Conservation (phyloP, 169 alveolate species). For the Plasmodium vivax region DNA sequence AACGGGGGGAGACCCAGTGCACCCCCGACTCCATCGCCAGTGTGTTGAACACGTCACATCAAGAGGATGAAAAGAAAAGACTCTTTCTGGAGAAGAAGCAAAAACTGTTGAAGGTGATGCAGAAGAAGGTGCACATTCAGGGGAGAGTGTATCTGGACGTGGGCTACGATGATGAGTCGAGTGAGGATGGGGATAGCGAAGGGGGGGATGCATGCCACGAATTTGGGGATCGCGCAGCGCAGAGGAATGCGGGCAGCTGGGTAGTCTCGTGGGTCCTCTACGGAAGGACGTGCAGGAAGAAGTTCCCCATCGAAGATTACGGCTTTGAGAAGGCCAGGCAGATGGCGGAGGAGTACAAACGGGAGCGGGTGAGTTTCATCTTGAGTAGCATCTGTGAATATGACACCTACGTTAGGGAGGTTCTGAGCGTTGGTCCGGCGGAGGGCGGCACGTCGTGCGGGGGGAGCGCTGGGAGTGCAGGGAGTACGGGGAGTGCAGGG, state of each 20-base stretch:
- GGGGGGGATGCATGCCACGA: not conserved
- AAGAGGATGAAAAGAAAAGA: not conserved
- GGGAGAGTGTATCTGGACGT: not conserved
- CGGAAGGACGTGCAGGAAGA: conserved; percentile 79
- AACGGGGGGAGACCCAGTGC: not conserved
- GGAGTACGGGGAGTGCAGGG: too few species aligned
- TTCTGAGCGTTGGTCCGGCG: not conserved
- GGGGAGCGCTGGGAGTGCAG: too few species aligned
- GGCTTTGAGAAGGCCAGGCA: conserved; percentile 82
- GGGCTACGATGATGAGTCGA: not conserved
- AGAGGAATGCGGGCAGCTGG: conserved; percentile 76
- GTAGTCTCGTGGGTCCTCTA: conserved; percentile 78
- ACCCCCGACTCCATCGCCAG: not conserved
- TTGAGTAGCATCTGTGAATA: conserved; percentile 6
- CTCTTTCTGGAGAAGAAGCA: not conserved
- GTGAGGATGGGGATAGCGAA: not conserved
- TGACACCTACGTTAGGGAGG: not conserved
- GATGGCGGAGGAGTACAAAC: conserved; percentile 80
- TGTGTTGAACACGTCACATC: not conserved
- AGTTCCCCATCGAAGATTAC: conserved; percentile 71
- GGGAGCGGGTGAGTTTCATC: conserved; percentile 76
- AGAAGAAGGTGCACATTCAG: not conserved
- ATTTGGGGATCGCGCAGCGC: not conserved
- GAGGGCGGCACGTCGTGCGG: not conserved
- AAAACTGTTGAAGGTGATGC: not conserved